Percentiles rank a stretch among this genome's conserved stretches.
phyloP scores from a whole-genome alignment of 495 filamentous ascomycete genomes.

The Pseudevernia furfuracea region DNA sequence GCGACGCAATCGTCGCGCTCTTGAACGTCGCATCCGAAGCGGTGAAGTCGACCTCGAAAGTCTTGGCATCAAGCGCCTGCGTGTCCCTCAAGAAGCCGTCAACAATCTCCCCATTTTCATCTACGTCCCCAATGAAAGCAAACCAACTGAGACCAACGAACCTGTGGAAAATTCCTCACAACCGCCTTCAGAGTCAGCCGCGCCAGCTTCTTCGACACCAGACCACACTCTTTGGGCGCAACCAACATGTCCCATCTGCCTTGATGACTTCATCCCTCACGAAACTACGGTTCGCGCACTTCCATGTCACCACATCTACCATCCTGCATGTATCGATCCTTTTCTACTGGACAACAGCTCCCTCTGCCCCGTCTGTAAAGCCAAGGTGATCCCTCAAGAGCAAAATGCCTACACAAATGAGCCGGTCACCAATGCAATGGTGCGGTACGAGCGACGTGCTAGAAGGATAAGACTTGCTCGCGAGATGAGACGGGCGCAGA shows the following conservation, averaged over 20 bases:
- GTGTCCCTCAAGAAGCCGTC: slow-evolving; percentile 59
- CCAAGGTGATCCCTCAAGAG: slow-evolving; percentile 48
- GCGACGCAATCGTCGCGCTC: slow-evolving; percentile 51
- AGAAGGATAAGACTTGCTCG: slow-evolving; percentile 20
- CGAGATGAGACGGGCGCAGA: background rate
- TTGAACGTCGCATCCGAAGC: slow-evolving; percentile 59
- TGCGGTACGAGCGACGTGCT: slow-evolving; percentile 55
- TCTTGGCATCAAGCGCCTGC: slow-evolving; percentile 67
- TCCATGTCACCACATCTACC: slow-evolving; percentile 84
- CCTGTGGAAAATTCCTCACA: slow-evolving; percentile 25
- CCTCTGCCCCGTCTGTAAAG: slow-evolving; percentile 83
- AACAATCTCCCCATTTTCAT: slow-evolving; percentile 66
- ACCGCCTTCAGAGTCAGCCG: slow-evolving; percentile 13
- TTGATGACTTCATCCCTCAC: slow-evolving; percentile 66
- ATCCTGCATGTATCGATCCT: slow-evolving; percentile 78
- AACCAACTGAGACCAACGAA: background rate
- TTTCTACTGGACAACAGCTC: slow-evolving; percentile 64
- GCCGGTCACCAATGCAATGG: slow-evolving; percentile 73
- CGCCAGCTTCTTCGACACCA: background rate
- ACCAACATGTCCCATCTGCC: slow-evolving; percentile 75
- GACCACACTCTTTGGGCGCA: slow-evolving; percentile 50
- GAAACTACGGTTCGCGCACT: slow-evolving; percentile 70
- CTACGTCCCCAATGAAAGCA: slow-evolving; percentile 39
- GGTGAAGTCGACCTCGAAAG: slow-evolving; percentile 77
- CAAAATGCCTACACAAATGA: slow-evolving; percentile 56